These are phyloP conservation scores for Eucalyptus paniculata DNA, from an alignment of 345 rosid species.

Conservation along the genomic window DNA sequence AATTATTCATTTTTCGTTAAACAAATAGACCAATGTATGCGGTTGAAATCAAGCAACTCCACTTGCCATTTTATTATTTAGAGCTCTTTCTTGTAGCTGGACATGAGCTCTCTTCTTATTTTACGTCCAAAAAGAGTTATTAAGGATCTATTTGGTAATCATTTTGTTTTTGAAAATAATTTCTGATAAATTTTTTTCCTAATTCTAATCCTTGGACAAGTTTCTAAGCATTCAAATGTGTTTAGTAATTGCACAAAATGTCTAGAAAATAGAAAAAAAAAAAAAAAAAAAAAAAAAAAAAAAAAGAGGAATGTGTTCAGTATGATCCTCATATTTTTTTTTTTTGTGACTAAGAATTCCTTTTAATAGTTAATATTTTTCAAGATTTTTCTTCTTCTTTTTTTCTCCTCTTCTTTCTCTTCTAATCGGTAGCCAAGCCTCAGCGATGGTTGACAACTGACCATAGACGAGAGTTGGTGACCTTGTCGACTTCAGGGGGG, in stretches of 20 bases:
- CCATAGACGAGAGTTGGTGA: fast-evolving
- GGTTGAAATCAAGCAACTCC: neutral
- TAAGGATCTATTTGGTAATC: neutral
- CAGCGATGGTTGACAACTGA: fast-evolving
- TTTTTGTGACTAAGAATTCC: too few species aligned
- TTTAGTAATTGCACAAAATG: too few species aligned
- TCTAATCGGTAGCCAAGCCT: neutral
- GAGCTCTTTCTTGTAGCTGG: neutral
- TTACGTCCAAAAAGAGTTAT: neutral
- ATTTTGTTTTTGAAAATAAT: too few species aligned
- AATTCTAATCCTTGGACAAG: too few species aligned
- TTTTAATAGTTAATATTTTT: too few species aligned
- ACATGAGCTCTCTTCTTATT: neutral
- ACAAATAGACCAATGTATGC: neutral
- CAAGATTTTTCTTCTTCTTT: too few species aligned
- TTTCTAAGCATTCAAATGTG: fast-evolving
- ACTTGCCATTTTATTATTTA: neutral
- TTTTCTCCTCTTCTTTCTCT: too few species aligned
- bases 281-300: too few species aligned
- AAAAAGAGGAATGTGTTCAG: too few species aligned
- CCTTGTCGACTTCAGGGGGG: fast-evolving
- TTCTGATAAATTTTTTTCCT: too few species aligned
- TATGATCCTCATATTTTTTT: neutral
- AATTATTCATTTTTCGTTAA: fast-evolving
- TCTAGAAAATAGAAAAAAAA: too few species aligned